Evolutionary conservation across 2,329 filamentous ascomycete genomes (phyloP).

Genomic region (Cercospora sp.): DNA sequence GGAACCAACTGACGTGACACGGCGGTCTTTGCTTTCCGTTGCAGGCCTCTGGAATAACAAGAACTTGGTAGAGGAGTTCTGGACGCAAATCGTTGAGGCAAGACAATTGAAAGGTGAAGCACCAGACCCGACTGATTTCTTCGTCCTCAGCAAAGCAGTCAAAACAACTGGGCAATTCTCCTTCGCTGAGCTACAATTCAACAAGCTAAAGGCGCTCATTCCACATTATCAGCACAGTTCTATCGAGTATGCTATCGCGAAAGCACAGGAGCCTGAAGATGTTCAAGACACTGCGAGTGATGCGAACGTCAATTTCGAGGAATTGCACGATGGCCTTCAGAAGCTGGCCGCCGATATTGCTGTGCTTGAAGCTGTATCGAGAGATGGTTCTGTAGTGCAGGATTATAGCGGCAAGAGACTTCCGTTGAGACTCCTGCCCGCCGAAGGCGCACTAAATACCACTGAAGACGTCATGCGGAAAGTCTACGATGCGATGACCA

Average conservation of each 20-base stretch:
- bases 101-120: constrained; percentile 14
- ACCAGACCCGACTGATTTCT: constrained; percentile 32
- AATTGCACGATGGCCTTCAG: constrained; percentile 16
- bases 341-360: constrained; percentile 31
- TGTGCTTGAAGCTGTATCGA: constrained; percentile 29
- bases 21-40: constrained; percentile 39
- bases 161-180: constrained; percentile 20
- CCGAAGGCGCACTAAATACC: constrained; percentile 22
- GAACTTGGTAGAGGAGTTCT: constrained; percentile 33
- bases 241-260: constrained; percentile 19
- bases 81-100: constrained; percentile 36
- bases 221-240: constrained; percentile 8
- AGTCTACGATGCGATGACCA: constrained; percentile 50
- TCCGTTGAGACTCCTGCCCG: constrained; percentile 41
- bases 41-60: constrained; percentile 38
- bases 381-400: constrained; percentile 28
- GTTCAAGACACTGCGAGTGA: not conserved
- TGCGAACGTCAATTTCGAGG: constrained; percentile 8
- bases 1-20: constrained; percentile 38
- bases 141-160: constrained; percentile 34
- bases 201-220: constrained; percentile 16
- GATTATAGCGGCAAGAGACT: constrained; percentile 41
- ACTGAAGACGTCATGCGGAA: constrained; percentile 38
- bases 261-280: constrained; percentile 1
- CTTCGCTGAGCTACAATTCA: constrained; percentile 30